Base-by-base conservation (phyloP, 2,329 filamentous ascomycete genomes). In the Bipolaris zeicola region DNA sequence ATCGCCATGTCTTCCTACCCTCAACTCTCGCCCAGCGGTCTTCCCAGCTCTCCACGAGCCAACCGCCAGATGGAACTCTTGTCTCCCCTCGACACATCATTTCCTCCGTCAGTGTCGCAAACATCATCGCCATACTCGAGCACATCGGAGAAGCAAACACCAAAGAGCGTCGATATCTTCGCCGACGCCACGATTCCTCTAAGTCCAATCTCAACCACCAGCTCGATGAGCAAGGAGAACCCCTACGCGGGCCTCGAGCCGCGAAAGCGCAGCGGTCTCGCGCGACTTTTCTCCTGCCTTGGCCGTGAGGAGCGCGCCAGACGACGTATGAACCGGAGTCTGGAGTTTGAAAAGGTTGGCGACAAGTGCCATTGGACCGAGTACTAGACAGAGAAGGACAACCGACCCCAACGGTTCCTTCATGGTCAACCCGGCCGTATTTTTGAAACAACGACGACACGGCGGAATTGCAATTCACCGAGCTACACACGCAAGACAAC, bases 171-270 rank as follows among this genome's bases (percentile, higher is more conserved):
- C 50, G 44, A 63, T 42, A 74, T 75, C 55, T 75, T 75, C 64
- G 64, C 62, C 55, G 70, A 74, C 39, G 72, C 72, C 1, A 74
- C 68, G 1, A 72, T 75, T 42, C 72, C 72, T 1, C 66, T 74
- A 14, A 72, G 69, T 57, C 72, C 72, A 0, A 41, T 56, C 2
- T 65, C 70, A 0, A 65, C 70, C 0, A 56, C 62, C 7, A 62
- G 50, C 43, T 58, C 55, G n/a, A 44, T 31, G 5, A 47, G 16
- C 45, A 60, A 57, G 34, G 64, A 68, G 28, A 50, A 52, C 13
- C 61, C 66, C 1, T 69, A 69, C 37, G 66, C 67, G 0, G 71
- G 70, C 8, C 64, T 74, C 13, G 54, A 55, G 6, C 70, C 70
- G 18, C 65, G 71, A 13, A 68, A 68, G 54, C 66, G 72, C 49